These are phyloP conservation scores for Diplotaxis tenuifolia DNA, from an alignment of 345 rosid genomes.

Conservation along the genomic window DNA sequence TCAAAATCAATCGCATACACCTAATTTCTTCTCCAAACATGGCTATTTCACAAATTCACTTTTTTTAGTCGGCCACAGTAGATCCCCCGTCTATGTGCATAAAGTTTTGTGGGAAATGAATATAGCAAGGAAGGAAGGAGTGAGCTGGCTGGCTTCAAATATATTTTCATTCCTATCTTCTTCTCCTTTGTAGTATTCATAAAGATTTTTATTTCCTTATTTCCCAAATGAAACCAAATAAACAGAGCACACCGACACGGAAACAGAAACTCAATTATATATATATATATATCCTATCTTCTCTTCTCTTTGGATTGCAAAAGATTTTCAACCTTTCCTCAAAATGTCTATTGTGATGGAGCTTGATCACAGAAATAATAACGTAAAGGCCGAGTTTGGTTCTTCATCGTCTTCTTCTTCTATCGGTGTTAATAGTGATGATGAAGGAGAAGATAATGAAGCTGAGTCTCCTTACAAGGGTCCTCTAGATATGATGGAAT, in stretches of 20 bases:
- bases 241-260: constrained; percentile 7
- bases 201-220: background rate
- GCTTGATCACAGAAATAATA: background rate
- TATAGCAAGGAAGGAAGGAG: background rate
- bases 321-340: too few relatives aligned
- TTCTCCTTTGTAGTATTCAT: background rate
- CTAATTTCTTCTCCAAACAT: too few relatives aligned
- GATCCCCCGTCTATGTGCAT: background rate
- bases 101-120: background rate
- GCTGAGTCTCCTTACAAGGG: constrained; percentile 55
- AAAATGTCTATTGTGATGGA: constrained; percentile 33
- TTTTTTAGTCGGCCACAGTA: background rate
- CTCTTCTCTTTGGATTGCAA: background rate
- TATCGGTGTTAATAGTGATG: constrained; percentile 54
- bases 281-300: background rate
- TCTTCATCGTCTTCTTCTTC: constrained; percentile 33
- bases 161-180: constrained; percentile 1
- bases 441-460: constrained; percentile 44
- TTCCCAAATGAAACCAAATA: background rate
- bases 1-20: too few relatives aligned
- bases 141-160: constrained; percentile 17
- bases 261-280: constrained; percentile 15
- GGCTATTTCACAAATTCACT: too few relatives aligned
- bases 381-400: background rate
- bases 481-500: constrained; percentile 51